Evolutionary conservation across 2,329 filamentous ascomycete species (phyloP).

Genomic region (Xylaria sp.): DNA sequence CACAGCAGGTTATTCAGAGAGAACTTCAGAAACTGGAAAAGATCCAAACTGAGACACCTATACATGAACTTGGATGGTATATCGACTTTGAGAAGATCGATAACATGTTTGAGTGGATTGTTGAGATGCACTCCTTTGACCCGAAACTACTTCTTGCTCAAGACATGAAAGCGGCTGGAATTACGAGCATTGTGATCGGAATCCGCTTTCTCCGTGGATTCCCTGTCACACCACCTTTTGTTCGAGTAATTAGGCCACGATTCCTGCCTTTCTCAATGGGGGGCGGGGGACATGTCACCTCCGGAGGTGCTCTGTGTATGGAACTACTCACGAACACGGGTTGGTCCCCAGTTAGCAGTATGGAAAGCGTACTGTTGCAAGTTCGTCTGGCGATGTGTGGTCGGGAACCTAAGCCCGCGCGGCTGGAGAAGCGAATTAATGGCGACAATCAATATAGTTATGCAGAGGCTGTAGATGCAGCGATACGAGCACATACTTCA

Average conservation of each 20-base stretch:
- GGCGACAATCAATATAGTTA: slow-evolving; percentile 65
- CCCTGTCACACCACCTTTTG: slow-evolving; percentile 83
- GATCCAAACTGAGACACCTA: slow-evolving; percentile 69
- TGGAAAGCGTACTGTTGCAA: slow-evolving; percentile 84
- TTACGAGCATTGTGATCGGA: slow-evolving; percentile 81
- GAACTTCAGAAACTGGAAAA: slow-evolving; percentile 74
- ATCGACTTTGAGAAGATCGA: slow-evolving; percentile 73
- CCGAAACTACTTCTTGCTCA: slow-evolving; percentile 72
- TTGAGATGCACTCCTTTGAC: slow-evolving; percentile 88
- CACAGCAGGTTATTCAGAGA: slow-evolving; percentile 70
- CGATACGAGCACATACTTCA: slow-evolving; percentile 70
- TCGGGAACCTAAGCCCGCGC: slow-evolving; percentile 75
- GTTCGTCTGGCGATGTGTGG: slow-evolving; percentile 80
- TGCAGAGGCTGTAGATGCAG: slow-evolving; percentile 80
- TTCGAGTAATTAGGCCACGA: slow-evolving; percentile 82
- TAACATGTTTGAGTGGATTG: slow-evolving; percentile 91
- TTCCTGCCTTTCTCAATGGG: slow-evolving; percentile 78
- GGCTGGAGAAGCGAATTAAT: slow-evolving; percentile 60
- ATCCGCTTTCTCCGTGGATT: slow-evolving; percentile 82
- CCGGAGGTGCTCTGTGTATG: slow-evolving; percentile 85
- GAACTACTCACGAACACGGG: slow-evolving; percentile 85
- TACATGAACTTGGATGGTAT: slow-evolving; percentile 83
- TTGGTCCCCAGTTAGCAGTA: slow-evolving; percentile 77
- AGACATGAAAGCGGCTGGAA: slow-evolving; percentile 74
- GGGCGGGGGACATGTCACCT: slow-evolving; percentile 87